Conservation (phyloP, 495 filamentous ascomycete species). For the Neurospora sp. region DNA sequence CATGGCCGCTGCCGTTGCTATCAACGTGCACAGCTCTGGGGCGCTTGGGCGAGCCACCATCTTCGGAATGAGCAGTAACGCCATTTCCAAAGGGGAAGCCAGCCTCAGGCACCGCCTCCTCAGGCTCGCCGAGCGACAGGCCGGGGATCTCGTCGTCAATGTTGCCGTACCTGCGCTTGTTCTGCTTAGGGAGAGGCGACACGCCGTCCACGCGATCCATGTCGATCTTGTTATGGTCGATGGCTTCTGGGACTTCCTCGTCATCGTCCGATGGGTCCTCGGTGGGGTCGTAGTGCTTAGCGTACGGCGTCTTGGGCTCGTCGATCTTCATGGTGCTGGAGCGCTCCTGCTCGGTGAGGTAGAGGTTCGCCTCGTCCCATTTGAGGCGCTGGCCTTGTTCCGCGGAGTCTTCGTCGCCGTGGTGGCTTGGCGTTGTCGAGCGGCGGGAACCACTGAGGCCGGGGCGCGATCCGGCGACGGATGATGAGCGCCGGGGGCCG, state of each 20-base stretch:
- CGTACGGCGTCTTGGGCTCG: constrained; percentile 96
- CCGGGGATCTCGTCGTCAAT: constrained; percentile 75
- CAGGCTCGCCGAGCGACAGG: constrained; percentile 87
- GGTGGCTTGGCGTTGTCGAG: constrained; percentile 29
- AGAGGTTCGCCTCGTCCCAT: constrained; percentile 97
- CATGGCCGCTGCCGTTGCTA: constrained; percentile 43
- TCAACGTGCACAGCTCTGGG: constrained; percentile 59
- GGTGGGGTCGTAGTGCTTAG: constrained; percentile 75
- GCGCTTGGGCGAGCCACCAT: constrained; percentile 17
- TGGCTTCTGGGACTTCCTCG: constrained; percentile 49
- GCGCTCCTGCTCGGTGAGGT: constrained; percentile 90
- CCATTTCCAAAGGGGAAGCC: constrained; percentile 15
- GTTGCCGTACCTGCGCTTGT: constrained; percentile 2
- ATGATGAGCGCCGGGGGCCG: constrained; percentile 78
- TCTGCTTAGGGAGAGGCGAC: constrained; percentile 4
- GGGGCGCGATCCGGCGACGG: constrained; percentile 45
- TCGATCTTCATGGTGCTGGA: constrained; percentile 96
- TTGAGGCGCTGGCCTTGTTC: constrained; percentile 68
- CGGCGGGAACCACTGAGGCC: constrained; percentile 62
- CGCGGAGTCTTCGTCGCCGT: constrained; percentile 29
- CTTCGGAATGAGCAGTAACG: not conserved
- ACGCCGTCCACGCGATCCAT: constrained; percentile 27
- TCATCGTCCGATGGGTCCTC: constrained; percentile 74
- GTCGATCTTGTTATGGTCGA: constrained; percentile 24
- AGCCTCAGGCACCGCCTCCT: constrained; percentile 52